Conservation (phyloP, 345 rosid genomes). For the Moricandia arvensis region DNA sequence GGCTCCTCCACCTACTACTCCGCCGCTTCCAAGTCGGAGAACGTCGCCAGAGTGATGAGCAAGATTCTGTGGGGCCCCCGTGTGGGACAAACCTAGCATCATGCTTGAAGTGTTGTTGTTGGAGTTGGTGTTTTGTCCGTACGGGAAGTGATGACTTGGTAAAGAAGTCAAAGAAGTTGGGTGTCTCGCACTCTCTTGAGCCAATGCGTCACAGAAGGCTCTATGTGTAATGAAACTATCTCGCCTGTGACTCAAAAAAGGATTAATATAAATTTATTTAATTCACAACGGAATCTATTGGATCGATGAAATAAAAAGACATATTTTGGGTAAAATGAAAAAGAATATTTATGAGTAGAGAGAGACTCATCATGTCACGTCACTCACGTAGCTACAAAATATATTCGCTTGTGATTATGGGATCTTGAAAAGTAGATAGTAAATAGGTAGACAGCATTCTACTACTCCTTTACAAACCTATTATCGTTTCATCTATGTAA, state of each 20-base stretch:
- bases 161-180: slow-evolving; percentile 56
- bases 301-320: slow-evolving; percentile 27
- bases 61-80: slow-evolving; percentile 45
- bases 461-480: slow-evolving; percentile 23
- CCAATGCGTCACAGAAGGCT: slow-evolving; percentile 81
- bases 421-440: slow-evolving; percentile 35
- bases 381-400: slow-evolving; percentile 41
- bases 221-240: slow-evolving; percentile 82
- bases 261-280: neutral
- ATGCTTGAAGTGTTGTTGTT: slow-evolving; percentile 47
- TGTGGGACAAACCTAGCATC: slow-evolving; percentile 60
- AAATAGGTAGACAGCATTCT: slow-evolving; percentile 31
- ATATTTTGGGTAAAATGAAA: slow-evolving; percentile 23
- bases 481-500: slow-evolving; percentile 10
- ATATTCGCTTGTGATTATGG: slow-evolving; percentile 42
- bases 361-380: slow-evolving; percentile 42
- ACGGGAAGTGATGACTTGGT: slow-evolving; percentile 52
- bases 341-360: slow-evolving; percentile 13
- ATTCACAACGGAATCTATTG: slow-evolving; percentile 34
- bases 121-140: slow-evolving; percentile 46
- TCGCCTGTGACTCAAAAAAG: slow-evolving; percentile 47
- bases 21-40: slow-evolving; percentile 50
- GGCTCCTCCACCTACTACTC: slow-evolving; percentile 43
- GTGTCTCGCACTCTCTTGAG: slow-evolving; percentile 78
- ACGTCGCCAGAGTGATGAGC: slow-evolving; percentile 46